A percentile compares a stretch with the other conserved stretches of the same genome.
These are phyloP conservation scores for Gentiana dahurica DNA, from an alignment of 257 asterid species.

Conservation along the genomic window DNA sequence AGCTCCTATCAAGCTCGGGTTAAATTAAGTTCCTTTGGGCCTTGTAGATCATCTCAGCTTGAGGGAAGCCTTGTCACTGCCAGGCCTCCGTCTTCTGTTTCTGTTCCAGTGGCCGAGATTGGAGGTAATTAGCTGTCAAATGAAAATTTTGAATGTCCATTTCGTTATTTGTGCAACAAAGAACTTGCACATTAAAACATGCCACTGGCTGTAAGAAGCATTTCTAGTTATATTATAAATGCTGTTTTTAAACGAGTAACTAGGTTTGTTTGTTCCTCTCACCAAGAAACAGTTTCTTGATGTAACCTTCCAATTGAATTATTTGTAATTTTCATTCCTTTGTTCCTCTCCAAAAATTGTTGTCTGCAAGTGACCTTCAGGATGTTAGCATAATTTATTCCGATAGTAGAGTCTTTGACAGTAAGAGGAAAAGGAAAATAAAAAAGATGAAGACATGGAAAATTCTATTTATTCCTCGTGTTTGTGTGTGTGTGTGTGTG, in stretches of 20 bases:
- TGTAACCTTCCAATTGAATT: background rate
- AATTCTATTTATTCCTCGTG: background rate
- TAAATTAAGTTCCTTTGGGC: slow-evolving; percentile 28
- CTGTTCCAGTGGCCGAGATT: slow-evolving; percentile 41
- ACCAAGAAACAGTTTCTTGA: too few relatives aligned
- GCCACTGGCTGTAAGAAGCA: too few relatives aligned
- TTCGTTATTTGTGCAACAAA: background rate
- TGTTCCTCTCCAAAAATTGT: too few relatives aligned
- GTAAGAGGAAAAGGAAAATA: background rate
- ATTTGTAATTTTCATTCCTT: background rate
- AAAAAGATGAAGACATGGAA: background rate
- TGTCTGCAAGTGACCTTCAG: background rate
- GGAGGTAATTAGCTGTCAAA: slow-evolving; percentile 22
- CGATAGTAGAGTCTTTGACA: background rate
- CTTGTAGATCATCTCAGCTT: slow-evolving; percentile 41
- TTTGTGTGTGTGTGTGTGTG: background rate
- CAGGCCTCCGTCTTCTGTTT: slow-evolving; percentile 44
- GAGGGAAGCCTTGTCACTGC: slow-evolving; percentile 62
- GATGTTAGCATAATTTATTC: background rate
- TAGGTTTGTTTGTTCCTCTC: too few relatives aligned
- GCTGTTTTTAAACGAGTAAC: too few relatives aligned
- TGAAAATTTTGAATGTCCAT: background rate
- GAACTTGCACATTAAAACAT: too few relatives aligned
- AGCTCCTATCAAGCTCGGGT: slow-evolving; percentile 23
- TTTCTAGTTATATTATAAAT: too few relatives aligned